phyloP scores from a whole-genome alignment of 208 protist genomes.

The Acanthamoeba healyi region DNA sequence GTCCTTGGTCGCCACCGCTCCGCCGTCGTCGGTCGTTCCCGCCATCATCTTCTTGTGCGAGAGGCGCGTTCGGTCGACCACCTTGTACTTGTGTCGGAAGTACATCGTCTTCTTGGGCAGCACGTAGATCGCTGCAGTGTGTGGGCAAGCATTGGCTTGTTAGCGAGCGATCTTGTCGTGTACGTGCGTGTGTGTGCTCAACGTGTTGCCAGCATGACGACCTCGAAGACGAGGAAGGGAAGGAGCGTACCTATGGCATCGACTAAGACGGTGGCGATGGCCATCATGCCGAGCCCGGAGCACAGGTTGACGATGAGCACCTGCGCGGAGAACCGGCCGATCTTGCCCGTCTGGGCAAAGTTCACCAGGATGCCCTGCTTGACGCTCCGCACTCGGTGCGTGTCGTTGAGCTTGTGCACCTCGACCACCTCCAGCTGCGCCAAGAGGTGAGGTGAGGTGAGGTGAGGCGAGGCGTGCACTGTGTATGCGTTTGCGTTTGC shows the following conservation, averaged over 20 bases:
- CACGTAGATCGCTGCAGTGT: conserved; percentile 41
- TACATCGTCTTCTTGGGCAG: conserved; percentile 50
- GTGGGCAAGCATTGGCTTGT: too few relatives aligned
- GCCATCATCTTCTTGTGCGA: not conserved
- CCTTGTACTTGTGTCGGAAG: conserved; percentile 60
- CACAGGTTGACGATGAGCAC: conserved; percentile 57
- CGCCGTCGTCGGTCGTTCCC: too few relatives aligned
- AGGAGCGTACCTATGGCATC: not conserved
- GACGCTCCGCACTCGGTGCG: conserved; percentile 45
- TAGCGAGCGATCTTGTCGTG: not conserved
- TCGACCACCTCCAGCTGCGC: conserved; percentile 3
- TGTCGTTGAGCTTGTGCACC: conserved; percentile 58
- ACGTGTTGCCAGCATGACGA: not conserved
- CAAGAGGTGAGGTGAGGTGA: too few relatives aligned
- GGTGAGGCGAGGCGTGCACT: too few relatives aligned
- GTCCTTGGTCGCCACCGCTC: too few relatives aligned
- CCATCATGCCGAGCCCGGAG: conserved; percentile 63
- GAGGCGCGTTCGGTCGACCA: not conserved
- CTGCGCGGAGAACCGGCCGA: conserved; percentile 64
- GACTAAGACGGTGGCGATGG: conserved; percentile 56
- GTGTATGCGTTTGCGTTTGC: too few relatives aligned
- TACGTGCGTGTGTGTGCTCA: not conserved
- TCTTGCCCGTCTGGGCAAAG: conserved; percentile 55
- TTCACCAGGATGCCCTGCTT: conserved; percentile 52
- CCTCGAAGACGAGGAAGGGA: not conserved